Evolutionary conservation across 495 filamentous ascomycete species (phyloP), one percentile per base, ranked within the genome.

Genomic region (Podospora conica): DNA sequence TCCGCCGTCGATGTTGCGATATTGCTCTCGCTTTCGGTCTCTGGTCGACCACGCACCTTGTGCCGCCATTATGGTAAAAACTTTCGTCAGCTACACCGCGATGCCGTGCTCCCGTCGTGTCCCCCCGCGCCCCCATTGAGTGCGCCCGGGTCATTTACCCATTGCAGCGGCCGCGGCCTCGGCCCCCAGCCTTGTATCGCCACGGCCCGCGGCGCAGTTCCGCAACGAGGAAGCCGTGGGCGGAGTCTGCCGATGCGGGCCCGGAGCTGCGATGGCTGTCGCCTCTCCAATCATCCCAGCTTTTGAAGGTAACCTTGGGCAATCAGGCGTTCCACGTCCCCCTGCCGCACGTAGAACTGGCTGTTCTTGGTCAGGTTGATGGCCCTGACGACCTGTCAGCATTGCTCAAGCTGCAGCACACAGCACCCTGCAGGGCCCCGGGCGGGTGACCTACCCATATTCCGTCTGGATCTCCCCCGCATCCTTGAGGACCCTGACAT

Each of bases 381-480:
- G 20, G 93, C 90, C 23, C 94, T 98, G 69, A 31, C 21, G 21
- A 31, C 33, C 40, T n/a, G 66, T 73, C 65, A 75, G 71, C 33
- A 59, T 61, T 40, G 23, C 33, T 31, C 23, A 20, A 60, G 61
- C 61, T 31, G 53, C 63, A 65, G n/a, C 27, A 58, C 58, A 31
- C 24, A 27, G 23, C 53, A n/a, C 53, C 29, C 29, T 21, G 28
- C 27, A 48, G 25, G 28, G n/a, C 12, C 54, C 1, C 28, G 59
- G 40, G 18, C 31, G 54, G 56, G 29, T 55, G 65, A 78, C 86
- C 75, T 85, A 97, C 92, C 96, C 96, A 77, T 98, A 99, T 81
- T 99, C 96, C 11, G 96, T 99, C 79, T 99, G 95, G 68, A 99
- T 96, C 82, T 98, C 95, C 24, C 96, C 96, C 55, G 94, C 96